Evolutionary conservation across 179 eudicot species (phyloP).

Genomic region (Spinacia oleracea): DNA sequence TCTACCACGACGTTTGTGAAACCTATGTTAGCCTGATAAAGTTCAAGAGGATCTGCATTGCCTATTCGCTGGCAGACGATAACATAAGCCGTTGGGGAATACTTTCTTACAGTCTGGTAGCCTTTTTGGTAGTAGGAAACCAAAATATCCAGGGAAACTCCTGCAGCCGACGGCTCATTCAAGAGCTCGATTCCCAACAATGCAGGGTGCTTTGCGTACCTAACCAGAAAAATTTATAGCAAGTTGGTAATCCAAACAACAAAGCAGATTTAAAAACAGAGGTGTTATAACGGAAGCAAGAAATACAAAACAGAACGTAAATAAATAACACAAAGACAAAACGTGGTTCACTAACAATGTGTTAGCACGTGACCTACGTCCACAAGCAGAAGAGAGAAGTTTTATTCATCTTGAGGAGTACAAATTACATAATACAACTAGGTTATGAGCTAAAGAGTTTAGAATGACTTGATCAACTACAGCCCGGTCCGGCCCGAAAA

Average conservation of each 20-base stretch:
- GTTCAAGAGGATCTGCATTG: constrained; percentile 71
- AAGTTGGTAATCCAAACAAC: neutral
- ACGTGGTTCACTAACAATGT: too few relatives aligned
- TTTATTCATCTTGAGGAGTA: too few relatives aligned
- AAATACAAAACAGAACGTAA: too few relatives aligned
- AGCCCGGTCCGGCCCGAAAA: too few relatives aligned
- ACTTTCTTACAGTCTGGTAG: constrained; percentile 58
- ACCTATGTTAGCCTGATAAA: constrained; percentile 64
- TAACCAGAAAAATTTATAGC: constrained; percentile 22
- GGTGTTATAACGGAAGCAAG: too few relatives aligned
- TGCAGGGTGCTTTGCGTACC: constrained; percentile 70
- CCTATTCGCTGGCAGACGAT: constrained; percentile 79
- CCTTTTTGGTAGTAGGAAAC: constrained; percentile 64
- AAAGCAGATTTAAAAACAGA: neutral
- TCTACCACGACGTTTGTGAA: constrained; percentile 51
- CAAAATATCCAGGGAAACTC: constrained; percentile 52
- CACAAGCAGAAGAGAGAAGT: too few relatives aligned
- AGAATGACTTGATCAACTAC: too few relatives aligned
- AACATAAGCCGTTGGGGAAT: constrained; percentile 66
- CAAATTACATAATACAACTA: too few relatives aligned
- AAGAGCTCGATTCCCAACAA: constrained; percentile 79
- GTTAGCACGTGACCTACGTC: too few relatives aligned
- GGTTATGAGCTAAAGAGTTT: too few relatives aligned
- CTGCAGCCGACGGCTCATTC: constrained; percentile 66
- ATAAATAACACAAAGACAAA: too few relatives aligned